Conservation (phyloP, 208 protist genomes). For the Blechomonas ayalai region DNA sequence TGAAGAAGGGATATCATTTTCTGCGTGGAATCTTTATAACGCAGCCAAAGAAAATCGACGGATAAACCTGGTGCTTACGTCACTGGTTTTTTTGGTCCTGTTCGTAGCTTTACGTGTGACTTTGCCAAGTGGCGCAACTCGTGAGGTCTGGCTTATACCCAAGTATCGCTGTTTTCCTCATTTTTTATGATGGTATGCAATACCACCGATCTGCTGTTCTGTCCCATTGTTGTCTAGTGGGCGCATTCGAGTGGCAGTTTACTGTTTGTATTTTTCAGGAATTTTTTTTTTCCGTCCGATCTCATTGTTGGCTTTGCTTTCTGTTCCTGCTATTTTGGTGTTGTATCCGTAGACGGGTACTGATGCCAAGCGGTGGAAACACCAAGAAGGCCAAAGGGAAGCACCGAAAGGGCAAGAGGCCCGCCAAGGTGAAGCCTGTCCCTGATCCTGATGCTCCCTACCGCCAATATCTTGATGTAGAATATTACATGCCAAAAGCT, state of each 20-base stretch:
- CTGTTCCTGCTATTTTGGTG: conserved; percentile 3
- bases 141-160: too few species aligned
- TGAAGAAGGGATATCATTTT: conserved; percentile 19
- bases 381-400: conserved; percentile 17
- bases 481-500: conserved; percentile 32
- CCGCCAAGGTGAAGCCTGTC: conserved; percentile 17
- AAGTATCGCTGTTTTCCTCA: too few species aligned
- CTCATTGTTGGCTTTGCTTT: conserved; percentile 12
- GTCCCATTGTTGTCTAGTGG: too few species aligned
- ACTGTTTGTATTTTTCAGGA: conserved; percentile 3
- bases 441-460: conserved; percentile 40
- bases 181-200: conserved; percentile 8
- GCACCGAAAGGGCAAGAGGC: conserved; percentile 18
- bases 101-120: too few species aligned
- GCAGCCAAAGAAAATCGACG: background rate
- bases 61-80: too few species aligned
- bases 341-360: background rate
- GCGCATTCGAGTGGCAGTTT: too few species aligned
- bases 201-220: too few species aligned
- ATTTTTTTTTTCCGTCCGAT: conserved; percentile 3
- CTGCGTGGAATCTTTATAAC: conserved; percentile 1
- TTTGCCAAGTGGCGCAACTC: too few species aligned
- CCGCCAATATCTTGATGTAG: conserved; percentile 24
- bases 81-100: too few species aligned
- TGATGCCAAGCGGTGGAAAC: conserved; percentile 6